Percentiles rank a stretch among this genome's conserved stretches.
Conservation (phyloP, 441 rosid species). For the Isatis lusitanica region DNA sequence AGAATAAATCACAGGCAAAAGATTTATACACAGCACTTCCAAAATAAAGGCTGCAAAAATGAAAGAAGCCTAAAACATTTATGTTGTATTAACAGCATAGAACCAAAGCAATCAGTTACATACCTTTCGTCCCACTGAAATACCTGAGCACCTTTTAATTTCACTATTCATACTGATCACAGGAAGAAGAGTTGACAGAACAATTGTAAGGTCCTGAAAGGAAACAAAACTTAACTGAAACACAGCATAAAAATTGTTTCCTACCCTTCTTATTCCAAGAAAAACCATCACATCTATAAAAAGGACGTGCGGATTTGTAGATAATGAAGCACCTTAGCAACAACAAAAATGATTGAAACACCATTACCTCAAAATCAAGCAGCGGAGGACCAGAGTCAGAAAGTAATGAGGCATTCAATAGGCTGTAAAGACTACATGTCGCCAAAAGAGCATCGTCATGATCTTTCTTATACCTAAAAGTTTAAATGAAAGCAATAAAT, state of each 20-base stretch:
- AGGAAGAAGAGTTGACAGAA: conserved; percentile 88
- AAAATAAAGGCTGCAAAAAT: background rate
- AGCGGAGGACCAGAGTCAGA: conserved; percentile 98
- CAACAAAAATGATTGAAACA: conserved; percentile 18
- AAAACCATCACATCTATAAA: conserved; percentile 13
- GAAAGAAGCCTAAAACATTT: conserved; percentile 13
- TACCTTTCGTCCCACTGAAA: conserved; percentile 87
- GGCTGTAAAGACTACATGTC: conserved; percentile 79
- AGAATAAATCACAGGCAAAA: conserved; percentile 23
- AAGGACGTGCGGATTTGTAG: background rate
- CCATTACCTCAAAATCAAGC: conserved; percentile 93
- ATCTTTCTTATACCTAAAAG: conserved; percentile 78
- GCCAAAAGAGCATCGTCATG: conserved; percentile 81
- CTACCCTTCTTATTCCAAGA: conserved; percentile 7
- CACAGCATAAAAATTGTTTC: background rate
- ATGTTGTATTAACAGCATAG: conserved; percentile 15
- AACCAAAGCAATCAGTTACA: conserved; percentile 17
- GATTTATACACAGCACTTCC: conserved; percentile 1
- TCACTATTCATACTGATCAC: conserved; percentile 70
- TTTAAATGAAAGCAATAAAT: conserved; percentile 22
- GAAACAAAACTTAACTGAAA: conserved; percentile 27
- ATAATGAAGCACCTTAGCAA: conserved; percentile 1
- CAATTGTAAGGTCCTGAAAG: conserved; percentile 77
- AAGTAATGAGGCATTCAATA: conserved; percentile 74
- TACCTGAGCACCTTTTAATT: conserved; percentile 50